phyloP scores from a whole-genome alignment of 2,329 filamentous ascomycete genomes.

The Aspergillus sp. region DNA sequence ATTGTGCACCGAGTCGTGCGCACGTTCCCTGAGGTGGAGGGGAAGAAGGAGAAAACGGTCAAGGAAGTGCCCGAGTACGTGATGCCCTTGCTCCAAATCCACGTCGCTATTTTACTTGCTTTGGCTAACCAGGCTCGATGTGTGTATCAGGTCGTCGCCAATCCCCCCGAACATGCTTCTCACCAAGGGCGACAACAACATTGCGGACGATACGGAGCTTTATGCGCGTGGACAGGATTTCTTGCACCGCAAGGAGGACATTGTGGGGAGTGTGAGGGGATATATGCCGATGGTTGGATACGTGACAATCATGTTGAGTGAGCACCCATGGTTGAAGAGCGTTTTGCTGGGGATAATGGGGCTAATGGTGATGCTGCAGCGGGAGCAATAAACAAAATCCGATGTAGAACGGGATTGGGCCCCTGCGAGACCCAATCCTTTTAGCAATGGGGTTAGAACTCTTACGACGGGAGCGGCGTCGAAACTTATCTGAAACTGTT shows the following conservation, averaged over 20 bases:
- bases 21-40: conserved; percentile 54
- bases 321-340: conserved; percentile 96
- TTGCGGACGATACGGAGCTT: conserved; percentile 86
- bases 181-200: conserved; percentile 97
- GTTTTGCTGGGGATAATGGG: conserved; percentile 95
- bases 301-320: conserved; percentile 91
- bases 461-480: not conserved
- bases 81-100: not conserved
- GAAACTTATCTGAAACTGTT: not conserved
- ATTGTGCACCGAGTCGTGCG: conserved; percentile 93
- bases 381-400: conserved; percentile 62
- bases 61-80: conserved; percentile 34
- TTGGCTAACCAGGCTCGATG: not conserved
- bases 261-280: conserved; percentile 87
- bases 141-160: conserved; percentile 22
- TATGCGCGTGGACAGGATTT: conserved; percentile 87
- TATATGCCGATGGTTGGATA: conserved; percentile 96
- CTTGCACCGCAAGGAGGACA: conserved; percentile 75
- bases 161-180: conserved; percentile 60
- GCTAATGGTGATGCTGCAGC: conserved; percentile 83
- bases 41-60: conserved; percentile 35
- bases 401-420: not conserved
- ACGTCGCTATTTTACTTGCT: not conserved
- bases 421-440: not conserved
- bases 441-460: not conserved